phyloP scores from a whole-genome alignment of 441 rosid genomes.

The Biscutella auriculata region DNA sequence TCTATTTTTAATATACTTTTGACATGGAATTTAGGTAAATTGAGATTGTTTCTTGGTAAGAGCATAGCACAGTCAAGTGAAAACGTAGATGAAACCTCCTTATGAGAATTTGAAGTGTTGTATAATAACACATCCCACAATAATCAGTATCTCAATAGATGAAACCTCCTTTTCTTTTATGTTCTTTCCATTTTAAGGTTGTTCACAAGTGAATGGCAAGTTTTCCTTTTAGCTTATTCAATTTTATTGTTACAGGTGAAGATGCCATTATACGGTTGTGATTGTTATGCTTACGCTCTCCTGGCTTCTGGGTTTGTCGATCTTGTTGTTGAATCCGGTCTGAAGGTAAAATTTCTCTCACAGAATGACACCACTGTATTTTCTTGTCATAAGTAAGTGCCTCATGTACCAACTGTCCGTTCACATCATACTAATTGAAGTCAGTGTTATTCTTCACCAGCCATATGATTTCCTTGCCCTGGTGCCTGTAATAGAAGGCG shows the following conservation, averaged over 20 bases:
- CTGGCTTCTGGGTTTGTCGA: slow-evolving; percentile 90
- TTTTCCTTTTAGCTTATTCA: slow-evolving; percentile 1
- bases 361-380: neutral
- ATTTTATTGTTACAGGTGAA: slow-evolving; percentile 48
- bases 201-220: neutral
- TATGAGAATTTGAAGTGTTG: neutral
- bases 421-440: slow-evolving; percentile 1
- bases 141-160: neutral
- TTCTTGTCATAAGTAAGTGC: neutral
- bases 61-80: neutral
- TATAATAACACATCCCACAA: neutral
- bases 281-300: slow-evolving; percentile 95
- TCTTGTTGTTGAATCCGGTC: slow-evolving; percentile 87
- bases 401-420: neutral
- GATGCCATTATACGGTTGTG: slow-evolving; percentile 86
- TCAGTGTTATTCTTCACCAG: slow-evolving; percentile 26
- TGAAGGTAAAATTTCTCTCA: slow-evolving; percentile 44
- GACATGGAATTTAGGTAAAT: neutral
- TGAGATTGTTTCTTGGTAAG: neutral
- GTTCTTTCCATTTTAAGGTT: neutral
- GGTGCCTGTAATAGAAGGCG: slow-evolving; percentile 83
- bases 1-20: neutral
- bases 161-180: neutral
- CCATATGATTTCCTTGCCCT: slow-evolving; percentile 92
- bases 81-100: neutral